phyloP scores from a whole-genome alignment of 2,329 filamentous ascomycete genomes.

The Exserohilum turcica region DNA sequence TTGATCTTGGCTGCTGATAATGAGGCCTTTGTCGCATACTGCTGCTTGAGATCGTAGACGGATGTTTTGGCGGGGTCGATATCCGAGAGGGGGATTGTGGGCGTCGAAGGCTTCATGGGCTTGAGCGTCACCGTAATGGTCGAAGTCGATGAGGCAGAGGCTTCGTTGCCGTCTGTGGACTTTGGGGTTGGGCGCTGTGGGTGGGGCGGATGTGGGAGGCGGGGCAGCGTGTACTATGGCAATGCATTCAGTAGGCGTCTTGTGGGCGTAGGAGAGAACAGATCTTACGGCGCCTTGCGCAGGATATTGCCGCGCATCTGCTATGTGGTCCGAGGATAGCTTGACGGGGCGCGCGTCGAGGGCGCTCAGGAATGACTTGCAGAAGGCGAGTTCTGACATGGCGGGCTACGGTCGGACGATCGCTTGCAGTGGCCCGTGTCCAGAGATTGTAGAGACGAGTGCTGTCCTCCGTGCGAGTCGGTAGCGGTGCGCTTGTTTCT shows the following conservation, averaged over 20 bases:
- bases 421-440: background rate
- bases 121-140: constrained; percentile 67
- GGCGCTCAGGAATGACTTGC: constrained; percentile 78
- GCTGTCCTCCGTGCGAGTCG: background rate
- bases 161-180: constrained; percentile 53
- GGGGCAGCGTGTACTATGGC: constrained; percentile 71
- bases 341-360: constrained; percentile 80
- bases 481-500: background rate
- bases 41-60: constrained; percentile 76
- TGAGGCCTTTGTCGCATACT: constrained; percentile 66
- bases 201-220: constrained; percentile 62
- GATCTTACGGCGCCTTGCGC: constrained; percentile 72
- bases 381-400: constrained; percentile 75
- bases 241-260: constrained; percentile 1
- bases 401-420: constrained; percentile 6
- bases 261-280: constrained; percentile 29
- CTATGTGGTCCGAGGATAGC: constrained; percentile 86
- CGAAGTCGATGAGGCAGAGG: constrained; percentile 34
- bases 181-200: constrained; percentile 52
- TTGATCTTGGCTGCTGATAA: constrained; percentile 74
- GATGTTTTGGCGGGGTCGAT: constrained; percentile 70
- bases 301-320: constrained; percentile 80
- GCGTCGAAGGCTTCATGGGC: constrained; percentile 68
- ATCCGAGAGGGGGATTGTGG: constrained; percentile 67
- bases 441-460: background rate